Percentiles rank a stretch among this genome's conserved stretches.
These are phyloP conservation scores for Globisporangium cystogenes DNA, from an alignment of 352 stramenopile genomes.

Conservation along the genomic window DNA sequence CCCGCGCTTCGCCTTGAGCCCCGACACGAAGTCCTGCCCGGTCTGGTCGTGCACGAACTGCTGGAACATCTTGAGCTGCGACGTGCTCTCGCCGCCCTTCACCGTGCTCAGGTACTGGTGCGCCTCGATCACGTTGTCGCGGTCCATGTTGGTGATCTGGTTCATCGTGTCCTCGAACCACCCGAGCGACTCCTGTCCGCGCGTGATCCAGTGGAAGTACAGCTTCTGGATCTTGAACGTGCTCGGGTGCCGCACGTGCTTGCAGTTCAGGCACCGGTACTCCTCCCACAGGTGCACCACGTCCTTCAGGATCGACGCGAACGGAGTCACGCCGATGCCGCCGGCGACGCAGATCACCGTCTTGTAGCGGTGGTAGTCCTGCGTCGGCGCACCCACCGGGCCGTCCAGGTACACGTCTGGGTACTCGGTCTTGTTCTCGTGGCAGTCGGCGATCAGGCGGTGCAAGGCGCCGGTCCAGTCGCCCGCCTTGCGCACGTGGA, in stretches of 20 bases:
- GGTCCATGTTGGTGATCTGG: conserved; percentile 72
- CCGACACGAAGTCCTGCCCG: conserved; percentile 75
- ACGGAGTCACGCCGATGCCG: conserved; percentile 81
- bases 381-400: conserved; percentile 62
- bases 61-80: conserved; percentile 81
- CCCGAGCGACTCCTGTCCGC: conserved; percentile 66
- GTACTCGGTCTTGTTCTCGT: conserved; percentile 57
- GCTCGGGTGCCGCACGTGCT: conserved; percentile 54
- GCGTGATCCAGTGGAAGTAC: conserved; percentile 87
- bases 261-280: conserved; percentile 73
- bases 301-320: conserved; percentile 76
- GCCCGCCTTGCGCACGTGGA: conserved; percentile 71
- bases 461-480: conserved; percentile 70
- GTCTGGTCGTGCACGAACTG: conserved; percentile 77
- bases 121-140: conserved; percentile 72
- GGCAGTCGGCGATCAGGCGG: conserved; percentile 53
- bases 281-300: conserved; percentile 71
- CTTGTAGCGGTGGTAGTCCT: conserved; percentile 76
- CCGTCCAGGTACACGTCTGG: conserved; percentile 70
- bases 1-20: conserved; percentile 51
- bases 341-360: conserved; percentile 67
- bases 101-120: conserved; percentile 84
- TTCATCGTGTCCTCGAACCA: conserved; percentile 88
- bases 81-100: conserved; percentile 63
- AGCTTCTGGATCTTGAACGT: conserved; percentile 79